phyloP scores from a whole-genome alignment of 2,329 filamentous ascomycete species.

The Oidium heveae region DNA sequence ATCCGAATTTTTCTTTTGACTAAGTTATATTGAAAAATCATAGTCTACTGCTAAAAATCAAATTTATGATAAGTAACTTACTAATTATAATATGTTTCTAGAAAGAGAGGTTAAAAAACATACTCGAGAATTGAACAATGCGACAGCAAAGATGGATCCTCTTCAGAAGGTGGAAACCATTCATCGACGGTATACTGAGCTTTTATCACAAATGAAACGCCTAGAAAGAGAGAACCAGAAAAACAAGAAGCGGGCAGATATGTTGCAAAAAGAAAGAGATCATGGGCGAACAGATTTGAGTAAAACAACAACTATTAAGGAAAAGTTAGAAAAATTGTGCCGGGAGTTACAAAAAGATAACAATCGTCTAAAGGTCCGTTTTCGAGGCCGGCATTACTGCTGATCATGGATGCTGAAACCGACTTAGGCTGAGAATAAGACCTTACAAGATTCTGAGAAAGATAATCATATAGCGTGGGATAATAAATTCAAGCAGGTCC shows the following conservation, averaged over 20 bases:
- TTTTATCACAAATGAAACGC: conserved; percentile 85
- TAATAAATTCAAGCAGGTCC: conserved; percentile 53
- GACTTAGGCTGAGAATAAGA: conserved; percentile 67
- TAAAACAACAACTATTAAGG: conserved; percentile 75
- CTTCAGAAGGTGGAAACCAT: conserved; percentile 78
- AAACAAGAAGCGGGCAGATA: conserved; percentile 85
- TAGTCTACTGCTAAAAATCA: too few relatives aligned
- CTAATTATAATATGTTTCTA: conserved; percentile 17
- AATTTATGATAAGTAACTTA: not conserved
- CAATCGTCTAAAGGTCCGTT: conserved; percentile 74
- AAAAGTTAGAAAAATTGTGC: conserved; percentile 91
- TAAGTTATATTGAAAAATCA: too few relatives aligned
- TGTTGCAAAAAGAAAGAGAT: conserved; percentile 91
- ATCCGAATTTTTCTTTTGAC: too few relatives aligned
- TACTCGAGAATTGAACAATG: conserved; percentile 67
- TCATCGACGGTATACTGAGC: conserved; percentile 73
- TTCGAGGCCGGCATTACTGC: not conserved
- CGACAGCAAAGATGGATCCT: conserved; percentile 77
- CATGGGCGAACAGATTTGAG: conserved; percentile 65
- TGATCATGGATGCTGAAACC: conserved; percentile 6
- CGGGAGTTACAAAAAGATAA: conserved; percentile 89
- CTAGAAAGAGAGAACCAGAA: conserved; percentile 84
- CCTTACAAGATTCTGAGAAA: conserved; percentile 64
- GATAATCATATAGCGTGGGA: conserved; percentile 64
- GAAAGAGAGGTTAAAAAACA: conserved; percentile 88